Evolutionary conservation across 2,329 filamentous ascomycete genomes (phyloP), one percentile per base, ranked within the genome.

Genomic region (Fusarium agapanthi): DNA sequence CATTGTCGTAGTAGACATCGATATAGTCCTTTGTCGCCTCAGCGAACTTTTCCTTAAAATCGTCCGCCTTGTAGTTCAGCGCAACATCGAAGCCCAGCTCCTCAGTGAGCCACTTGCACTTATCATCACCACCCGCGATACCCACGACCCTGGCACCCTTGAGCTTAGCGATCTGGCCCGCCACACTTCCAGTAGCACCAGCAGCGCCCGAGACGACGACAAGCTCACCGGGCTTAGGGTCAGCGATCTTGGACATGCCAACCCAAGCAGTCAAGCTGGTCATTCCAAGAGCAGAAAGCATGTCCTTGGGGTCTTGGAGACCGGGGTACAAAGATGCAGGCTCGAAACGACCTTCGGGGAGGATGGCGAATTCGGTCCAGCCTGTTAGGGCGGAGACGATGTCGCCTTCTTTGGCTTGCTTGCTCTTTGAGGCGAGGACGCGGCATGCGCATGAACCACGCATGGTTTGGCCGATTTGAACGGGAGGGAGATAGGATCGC

Each of bases 201-300:
- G 93, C 93, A 4, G 93, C 93, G 12, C 92, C 93, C 14, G 90
- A 92, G 0, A 95, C 91, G 13, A 95, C 92, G 3, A 95, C 92
- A 8, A 92, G 90, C 72, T 95, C 92, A 9, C 92, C 92, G 6
- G 87, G 80, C 80, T 91, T 89, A 44, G 92, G 88, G 61, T 91
- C 83, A 6, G 89, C 93, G 50, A 95, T 88, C 61, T 92, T 87
- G 35, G 88, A 80, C 79, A 95, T 88, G 26, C 93, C 93, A 71
- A 93, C 92, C 82, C 93, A 95, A 5, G 93, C 93, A 0, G 93
- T 95, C 69, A 95, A 75, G 6, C 91, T 91, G 0, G 92, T 93
- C 80, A 90, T 83, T 18, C 93, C 93, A 40, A 89, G 83, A 30
- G 88, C 86, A 9, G 89, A 89, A 59, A 92, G 83, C 18, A 89